A percentile compares a stretch with the other conserved stretches of the same genome.
Conservation (phyloP, 225 moss, liverwort and hornwort species). For the Takakia lepidozioides region DNA sequence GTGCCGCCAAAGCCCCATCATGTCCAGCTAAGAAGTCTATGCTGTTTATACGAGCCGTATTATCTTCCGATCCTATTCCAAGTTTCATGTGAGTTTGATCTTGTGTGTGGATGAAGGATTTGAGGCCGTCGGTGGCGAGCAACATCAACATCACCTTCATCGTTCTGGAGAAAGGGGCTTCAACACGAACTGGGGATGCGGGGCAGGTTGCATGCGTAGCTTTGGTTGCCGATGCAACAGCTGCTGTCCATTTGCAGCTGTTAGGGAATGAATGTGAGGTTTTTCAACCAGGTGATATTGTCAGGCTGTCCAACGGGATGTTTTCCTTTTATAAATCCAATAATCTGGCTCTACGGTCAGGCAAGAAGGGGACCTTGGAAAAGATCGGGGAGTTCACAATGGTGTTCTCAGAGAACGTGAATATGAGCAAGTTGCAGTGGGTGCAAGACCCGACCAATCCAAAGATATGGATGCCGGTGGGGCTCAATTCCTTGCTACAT, state of each 20-base stretch:
- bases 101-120: conserved; percentile 23
- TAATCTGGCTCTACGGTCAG: conserved; percentile 68
- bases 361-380: conserved; percentile 75
- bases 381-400: conserved; percentile 76
- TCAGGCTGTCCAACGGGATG: conserved; percentile 64
- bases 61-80: neutral
- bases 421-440: conserved; percentile 74
- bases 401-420: conserved; percentile 55
- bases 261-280: conserved; percentile 72
- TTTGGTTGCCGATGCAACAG: conserved; percentile 73
- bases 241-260: conserved; percentile 80
- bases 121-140: conserved; percentile 59
- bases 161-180: conserved; percentile 64
- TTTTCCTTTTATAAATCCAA: conserved; percentile 71
- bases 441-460: conserved; percentile 42
- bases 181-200: conserved; percentile 47
- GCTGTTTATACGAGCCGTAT: neutral
- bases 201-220: conserved; percentile 60
- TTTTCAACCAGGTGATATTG: conserved; percentile 78
- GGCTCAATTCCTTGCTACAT: conserved; percentile 12
- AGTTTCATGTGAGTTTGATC: neutral
- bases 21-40: neutral
- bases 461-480: conserved; percentile 41
- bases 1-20: neutral
- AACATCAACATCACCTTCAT: conserved; percentile 68